Evolutionary conservation across 1,284 basidiomycete species (phyloP), one percentile per base, ranked within the genome.

Genomic region (Papiliotrema nemorosa): DNA sequence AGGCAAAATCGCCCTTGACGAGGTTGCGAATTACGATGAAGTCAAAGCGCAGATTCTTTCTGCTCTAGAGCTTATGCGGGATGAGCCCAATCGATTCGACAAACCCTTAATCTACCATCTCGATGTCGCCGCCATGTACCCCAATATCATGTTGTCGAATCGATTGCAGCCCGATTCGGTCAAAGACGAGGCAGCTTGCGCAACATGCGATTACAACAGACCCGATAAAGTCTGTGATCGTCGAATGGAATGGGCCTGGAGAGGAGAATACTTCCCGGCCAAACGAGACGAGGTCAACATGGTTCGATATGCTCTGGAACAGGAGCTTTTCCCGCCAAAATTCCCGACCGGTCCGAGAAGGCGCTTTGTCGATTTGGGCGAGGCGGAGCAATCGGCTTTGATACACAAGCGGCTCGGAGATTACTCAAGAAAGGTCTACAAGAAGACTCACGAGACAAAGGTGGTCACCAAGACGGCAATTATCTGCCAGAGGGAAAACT

Each of bases 91-190:
- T 47, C 88, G 93, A 18, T 81, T 82, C 47, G 94, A 97, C 77
- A 86, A 85, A 22, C 96, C 96, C 0, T 83, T 98, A 60, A 98
- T 99, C 69, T 99, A 99, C 76, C 96, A 99, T 76, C 77, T 98
- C 67, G 96, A 99, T 69, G 96, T 99, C 56, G 96, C 96, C 1
- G 96, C 96, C 60, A 99, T 99, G 96, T 98, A 99, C 70, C 96
- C 96, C 52, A 99, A 98, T 77, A 98, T 99, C 83, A 99, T 99
- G 96, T 87, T 99, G 78, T 97, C 92, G 26, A 98, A 99, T 73
- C 89, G 96, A 49, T 82, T 99, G 3, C 96, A 99, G 66, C 96
- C 96, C 2, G 96, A 99, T 74, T 96, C 96, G 1, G 89, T 98
- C 74, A 89, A 97, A 16, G 90, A 94, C 68, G 96, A 98, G 74